Evolutionary conservation across 768 basidiomycete species (phyloP), one percentile per base, ranked within the genome.

Genomic region (Pleurotus salmoneostramineus): DNA sequence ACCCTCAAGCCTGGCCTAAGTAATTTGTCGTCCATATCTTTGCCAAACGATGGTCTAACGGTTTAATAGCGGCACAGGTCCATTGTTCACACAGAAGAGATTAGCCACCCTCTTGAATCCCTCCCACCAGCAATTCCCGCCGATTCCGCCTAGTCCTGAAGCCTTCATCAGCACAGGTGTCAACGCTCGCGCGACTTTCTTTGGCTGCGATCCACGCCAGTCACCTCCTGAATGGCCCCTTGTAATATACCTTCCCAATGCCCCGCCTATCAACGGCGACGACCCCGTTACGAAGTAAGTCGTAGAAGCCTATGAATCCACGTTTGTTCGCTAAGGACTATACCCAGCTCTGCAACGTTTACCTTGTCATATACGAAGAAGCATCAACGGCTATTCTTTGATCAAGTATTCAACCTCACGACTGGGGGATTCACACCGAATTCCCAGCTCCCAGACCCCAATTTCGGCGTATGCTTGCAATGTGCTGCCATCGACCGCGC

Each of bases 191-290:
- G 83, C 89, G 2, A 88, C 88, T 0, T 91, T 93, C 73, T 93
- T 91, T 71, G 92, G 91, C 3, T 93, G 91, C 66, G 72, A 87
- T 63, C 80, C 84, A 12, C 65, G 56, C 3, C 66, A 77, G 47
- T 68, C 31, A 3, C 78, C 84, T 11, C 70, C 82, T 1, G 80
- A 82, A 57, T 88, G 78, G 60, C 90, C 90, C 0, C 62, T 93
- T 15, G 70, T 93, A 42, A 79, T 93, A 44, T 91, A 89, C 64
- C 74, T 93, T 5, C 91, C 92, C 5, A 90, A 88, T 66, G 78
- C 88, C 33, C 88, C 90, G n/a, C 87, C 87, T 3, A 62, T 84
- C 15, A 77, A 76, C 56, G 87, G 86, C 21, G 77, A 75, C 58
- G 66, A 79, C 56, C 87, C 89, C 10, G 80, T 84, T 15, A 77